Evolutionary conservation across 1,284 basidiomycete genomes (phyloP), one percentile per base, ranked within the genome.

Genomic region (Rhodotorula glutinis): DNA sequence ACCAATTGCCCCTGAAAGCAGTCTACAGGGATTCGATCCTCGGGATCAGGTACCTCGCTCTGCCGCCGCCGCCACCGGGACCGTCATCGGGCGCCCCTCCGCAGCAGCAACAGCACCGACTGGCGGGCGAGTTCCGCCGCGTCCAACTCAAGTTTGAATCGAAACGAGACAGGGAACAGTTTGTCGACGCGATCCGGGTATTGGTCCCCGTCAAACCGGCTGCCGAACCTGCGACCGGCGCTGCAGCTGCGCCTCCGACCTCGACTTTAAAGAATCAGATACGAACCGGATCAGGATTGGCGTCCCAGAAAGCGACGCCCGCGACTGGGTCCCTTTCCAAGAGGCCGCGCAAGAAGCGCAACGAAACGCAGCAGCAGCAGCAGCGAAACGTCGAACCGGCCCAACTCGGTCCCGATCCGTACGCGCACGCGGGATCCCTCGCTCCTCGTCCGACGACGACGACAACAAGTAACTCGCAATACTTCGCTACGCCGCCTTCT

Each of bases 1-100:
- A 64, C 41, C 62, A 68, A 40, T 44, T 68, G 16, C 66, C 66
- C 11, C 62, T 68, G 56, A 68, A 68, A 41, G 62, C 59, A 0
- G 66, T 68, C 25, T 68, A 61, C 62, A 53, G 60, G 11, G 62
- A 64, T 38, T 62, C 63, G 7, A 56, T 59, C 21, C 49, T 68
- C 44, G 66, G 62, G 1, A 4, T 68, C 29, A n/a, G 66, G 27
- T 68, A 68, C 53, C n/a, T 68, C 40, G 19, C 33, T 29, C 56
- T 58, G 5, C 30, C 33, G 23, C 19, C 46, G 30, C 19, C 14
- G 44, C 33, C 33, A 11, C 33, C 33, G 33, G 7, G 7, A 7
- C 33, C 33, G n/a, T n/a, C n/a, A n/a, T n/a, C n/a, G n/a, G n/a
- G n/a, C n/a, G n/a, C n/a, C n/a, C n/a, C n/a, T n/a, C n/a, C n/a